These are phyloP conservation scores for Brassica juncea DNA, from an alignment of 345 rosid genomes.

Conservation along the genomic window DNA sequence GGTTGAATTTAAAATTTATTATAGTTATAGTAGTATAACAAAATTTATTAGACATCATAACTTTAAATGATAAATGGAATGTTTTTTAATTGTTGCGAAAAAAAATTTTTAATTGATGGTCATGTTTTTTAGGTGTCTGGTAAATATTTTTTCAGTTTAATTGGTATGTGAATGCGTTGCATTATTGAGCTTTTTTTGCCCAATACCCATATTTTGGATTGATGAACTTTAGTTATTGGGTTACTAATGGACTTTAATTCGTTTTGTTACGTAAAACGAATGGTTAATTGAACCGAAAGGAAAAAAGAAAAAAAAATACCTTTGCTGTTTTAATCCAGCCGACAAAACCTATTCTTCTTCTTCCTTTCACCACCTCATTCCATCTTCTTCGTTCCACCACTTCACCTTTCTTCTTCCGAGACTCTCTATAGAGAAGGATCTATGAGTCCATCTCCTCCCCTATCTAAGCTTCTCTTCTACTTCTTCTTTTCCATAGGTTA, in stretches of 20 bases:
- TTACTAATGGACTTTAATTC: neutral
- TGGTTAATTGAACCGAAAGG: neutral
- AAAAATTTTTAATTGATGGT: neutral
- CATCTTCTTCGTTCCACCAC: neutral
- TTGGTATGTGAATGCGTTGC: neutral
- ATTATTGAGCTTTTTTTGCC: neutral
- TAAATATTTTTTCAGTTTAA: no score
- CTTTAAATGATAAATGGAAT: no score
- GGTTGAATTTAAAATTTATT: neutral
- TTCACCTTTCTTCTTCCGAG: constrained; percentile 31
- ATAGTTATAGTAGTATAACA: neutral
- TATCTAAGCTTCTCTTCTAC: no score
- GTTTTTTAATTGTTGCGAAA: no score
- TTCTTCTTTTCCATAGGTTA: neutral
- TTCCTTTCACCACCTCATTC: no score
- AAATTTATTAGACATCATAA: no score
- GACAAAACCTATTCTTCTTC: no score
- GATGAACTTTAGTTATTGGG: neutral
- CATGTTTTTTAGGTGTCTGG: neutral
- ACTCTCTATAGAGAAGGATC: constrained; percentile 25
- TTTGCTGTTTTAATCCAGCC: no score
- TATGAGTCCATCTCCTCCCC: constrained; percentile 16
- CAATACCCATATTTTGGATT: neutral
- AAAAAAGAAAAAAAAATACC: no score
- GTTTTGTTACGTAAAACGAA: neutral